These are phyloP conservation scores for Gymnopus androsaceus DNA, from an alignment of 1,284 basidiomycete genomes.

Conservation along the genomic window DNA sequence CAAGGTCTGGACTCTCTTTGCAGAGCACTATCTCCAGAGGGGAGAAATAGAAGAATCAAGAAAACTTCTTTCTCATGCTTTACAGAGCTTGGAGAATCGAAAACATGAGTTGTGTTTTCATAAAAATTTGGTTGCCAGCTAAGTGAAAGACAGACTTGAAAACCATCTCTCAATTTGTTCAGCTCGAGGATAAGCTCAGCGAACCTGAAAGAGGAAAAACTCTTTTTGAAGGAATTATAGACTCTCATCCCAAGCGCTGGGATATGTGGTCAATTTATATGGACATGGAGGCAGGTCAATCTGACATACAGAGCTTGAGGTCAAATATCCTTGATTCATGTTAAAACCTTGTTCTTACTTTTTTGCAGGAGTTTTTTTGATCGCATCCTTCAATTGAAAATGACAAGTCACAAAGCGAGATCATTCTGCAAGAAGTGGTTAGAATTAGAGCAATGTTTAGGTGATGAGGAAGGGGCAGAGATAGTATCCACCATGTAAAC, in stretches of 20 bases:
- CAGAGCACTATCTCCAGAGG: conserved; percentile 76
- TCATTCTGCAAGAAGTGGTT: too few species aligned
- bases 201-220: conserved; percentile 95
- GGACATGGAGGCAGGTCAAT: conserved; percentile 87
- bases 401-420: conserved; percentile 94
- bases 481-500: conserved; percentile 9
- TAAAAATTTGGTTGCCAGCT: too few species aligned
- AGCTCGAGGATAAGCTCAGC: conserved; percentile 93
- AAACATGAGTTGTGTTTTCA: too few species aligned
- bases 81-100: conserved; percentile 90
- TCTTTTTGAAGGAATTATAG: conserved; percentile 94
- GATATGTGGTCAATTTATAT: conserved; percentile 98
- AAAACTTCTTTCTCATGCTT: conserved; percentile 80
- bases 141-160: too few species aligned
- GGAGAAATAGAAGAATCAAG: conserved; percentile 81
- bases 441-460: too few species aligned
- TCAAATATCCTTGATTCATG: conserved; percentile 33
- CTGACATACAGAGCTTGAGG: conserved; percentile 78
- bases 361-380: conserved; percentile 75
- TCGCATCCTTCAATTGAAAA: conserved; percentile 81
- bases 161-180: conserved; percentile 92
- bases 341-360: not conserved
- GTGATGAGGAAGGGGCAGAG: too few species aligned
- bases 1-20: too few species aligned
- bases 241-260: conserved; percentile 91